These are phyloP conservation scores for Fomitopsis palustris DNA, from an alignment of 1,284 basidiomycete genomes.

Conservation along the genomic window DNA sequence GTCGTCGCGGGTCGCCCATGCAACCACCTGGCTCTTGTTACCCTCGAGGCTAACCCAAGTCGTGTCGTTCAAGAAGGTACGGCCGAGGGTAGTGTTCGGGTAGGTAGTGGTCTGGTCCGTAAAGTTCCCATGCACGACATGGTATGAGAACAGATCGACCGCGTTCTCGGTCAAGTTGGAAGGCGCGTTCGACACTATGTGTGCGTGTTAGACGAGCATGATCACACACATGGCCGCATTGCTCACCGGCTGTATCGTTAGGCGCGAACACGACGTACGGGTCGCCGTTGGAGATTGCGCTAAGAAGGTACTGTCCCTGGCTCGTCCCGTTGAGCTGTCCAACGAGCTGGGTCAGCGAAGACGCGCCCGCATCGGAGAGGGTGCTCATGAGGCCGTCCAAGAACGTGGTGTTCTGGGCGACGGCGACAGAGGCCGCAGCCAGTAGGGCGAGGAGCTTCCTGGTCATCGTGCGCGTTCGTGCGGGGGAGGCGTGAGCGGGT, in stretches of 20 bases:
- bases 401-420: conserved; percentile 29
- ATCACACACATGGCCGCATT: background rate
- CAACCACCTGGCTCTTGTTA: conserved; percentile 58
- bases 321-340: conserved; percentile 38
- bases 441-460: conserved; percentile 18
- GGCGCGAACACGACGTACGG: conserved; percentile 48
- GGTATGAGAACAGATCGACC: conserved; percentile 55
- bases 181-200: conserved; percentile 31
- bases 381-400: conserved; percentile 31
- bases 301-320: conserved; percentile 41
- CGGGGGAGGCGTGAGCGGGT: background rate
- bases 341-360: conserved; percentile 33
- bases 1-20: conserved; percentile 46
- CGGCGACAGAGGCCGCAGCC: conserved; percentile 17
- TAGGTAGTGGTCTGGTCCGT: conserved; percentile 35
- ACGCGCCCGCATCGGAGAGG: conserved; percentile 35
- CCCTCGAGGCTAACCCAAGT: conserved; percentile 50
- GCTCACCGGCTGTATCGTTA: conserved; percentile 43
- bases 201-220: background rate
- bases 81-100: conserved; percentile 59
- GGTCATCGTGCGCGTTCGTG: background rate
- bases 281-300: conserved; percentile 32
- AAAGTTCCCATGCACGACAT: conserved; percentile 56
- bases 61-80: conserved; percentile 54
- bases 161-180: conserved; percentile 38